Evolutionary conservation across 164 flowering plant species (phyloP), one percentile per base, ranked within the genome.

Genomic region (Umbellularia californica): DNA sequence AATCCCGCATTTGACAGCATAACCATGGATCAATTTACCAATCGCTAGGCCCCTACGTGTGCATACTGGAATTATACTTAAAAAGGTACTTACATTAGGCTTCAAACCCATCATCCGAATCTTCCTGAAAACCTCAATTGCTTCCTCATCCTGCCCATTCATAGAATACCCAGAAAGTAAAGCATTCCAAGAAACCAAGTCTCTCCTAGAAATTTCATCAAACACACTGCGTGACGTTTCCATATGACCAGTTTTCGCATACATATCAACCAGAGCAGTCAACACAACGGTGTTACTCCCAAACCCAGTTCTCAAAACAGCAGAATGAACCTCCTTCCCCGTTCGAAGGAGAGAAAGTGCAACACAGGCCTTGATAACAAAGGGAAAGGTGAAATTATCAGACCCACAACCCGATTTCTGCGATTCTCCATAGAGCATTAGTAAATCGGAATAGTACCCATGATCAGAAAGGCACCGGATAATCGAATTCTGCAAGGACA

Each of bases 401-500:
- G 66, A 86, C 5, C 78, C 75, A 76, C 76, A 79, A 13, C 83
- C 78, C 70, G 25, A 25, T 27, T 52, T 50, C 2, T 81, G 80
- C 86, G 85, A 84, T 66, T 82, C 82, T 28, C 50, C 71, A 66
- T 88, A 87, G 15, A 86, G 58, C 47, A 71, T 51, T 2, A 88
- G n/a, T 1, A 87, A 80, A 71, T 74, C 70, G 65, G 84, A 83
- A 2, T 82, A 83, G 64, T 82, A 50, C 2, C 70, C 63, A 51
- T 80, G 67, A 62, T 81, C 71, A 0, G 90, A 81, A 69, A 82
- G 79, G 22, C 81, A 82, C 72, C 80, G 79, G 41, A 89, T 81
- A 81, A 89, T 77, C 1, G 72, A 67, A 58, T 87, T 89, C 86
- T 83, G 87, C 85, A 86, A 77, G 83, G 85, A 83, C 70, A 84